Evolutionary conservation across 2,329 filamentous ascomycete species (phyloP), one percentile per base, ranked within the genome.

Genomic region (Shiraia bambusicola): DNA sequence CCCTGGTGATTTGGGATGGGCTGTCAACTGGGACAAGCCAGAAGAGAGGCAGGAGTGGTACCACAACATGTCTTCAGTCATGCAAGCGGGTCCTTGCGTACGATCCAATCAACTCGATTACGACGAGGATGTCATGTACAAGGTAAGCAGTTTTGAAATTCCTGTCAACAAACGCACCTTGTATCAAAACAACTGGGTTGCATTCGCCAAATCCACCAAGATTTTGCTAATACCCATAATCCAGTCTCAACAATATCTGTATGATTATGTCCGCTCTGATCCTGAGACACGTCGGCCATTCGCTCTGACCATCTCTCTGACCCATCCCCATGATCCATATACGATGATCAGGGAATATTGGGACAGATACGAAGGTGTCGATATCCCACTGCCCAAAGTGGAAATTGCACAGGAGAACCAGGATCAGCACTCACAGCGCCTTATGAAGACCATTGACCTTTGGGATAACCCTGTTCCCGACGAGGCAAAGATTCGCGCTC

Each of bases 71-170:
- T 91, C 88, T 61, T 95, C 90, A 6, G 92, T 96, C 56, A 76
- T 92, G 61, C 89, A 96, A 69, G 91, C 91, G 1, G 91, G 91
- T 8, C 82, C 86, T 22, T 95, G 90, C 59, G 86, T 94, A 28
- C 82, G 90, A 53, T 95, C 88, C 71, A 96, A 96, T 72, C 91
- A 96, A 76, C 79, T 96, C 37, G 91, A 96, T 67, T 96, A 92
- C 59, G 91, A 96, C 60, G 91, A 95, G 72, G 91, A 96, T 71
- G 89, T 95, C 66, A 92, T 96, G 83, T 92, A 87, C 75, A 88
- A 85, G 68, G 66, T 69, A 48, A 57, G 57, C 11, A 37, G 14
- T 27, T 25, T 4, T 24, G 1, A 1, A 4, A 13, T 13, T 34
- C n/a, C 6, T 4, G 8, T 8, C 10, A 17, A 3, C 6, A 22